Evolutionary conservation across 2,329 filamentous ascomycete species (phyloP).

Genomic region (Arthrobotrys sphaeroides): DNA sequence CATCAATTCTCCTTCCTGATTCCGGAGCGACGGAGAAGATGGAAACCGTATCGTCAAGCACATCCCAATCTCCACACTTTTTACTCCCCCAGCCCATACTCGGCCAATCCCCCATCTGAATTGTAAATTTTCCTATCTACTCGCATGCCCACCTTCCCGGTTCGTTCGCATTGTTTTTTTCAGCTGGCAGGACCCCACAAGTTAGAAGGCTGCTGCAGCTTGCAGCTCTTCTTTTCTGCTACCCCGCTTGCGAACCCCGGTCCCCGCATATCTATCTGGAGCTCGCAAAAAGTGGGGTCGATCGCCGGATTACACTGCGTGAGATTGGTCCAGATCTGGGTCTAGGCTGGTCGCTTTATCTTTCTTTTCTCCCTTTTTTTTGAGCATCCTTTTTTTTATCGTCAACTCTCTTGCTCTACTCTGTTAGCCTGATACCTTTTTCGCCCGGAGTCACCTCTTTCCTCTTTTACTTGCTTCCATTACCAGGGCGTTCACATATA

Average conservation of each 20-base stretch:
- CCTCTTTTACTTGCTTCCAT: conserved; percentile 11
- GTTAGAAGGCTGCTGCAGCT: background rate
- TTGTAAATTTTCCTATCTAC: background rate
- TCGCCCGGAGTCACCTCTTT: no score
- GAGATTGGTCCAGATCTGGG: conserved; percentile 49
- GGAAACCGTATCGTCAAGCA: background rate
- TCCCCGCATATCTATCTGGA: conserved; percentile 21
- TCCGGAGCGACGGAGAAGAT: background rate
- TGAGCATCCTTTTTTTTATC: background rate
- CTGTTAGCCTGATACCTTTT: background rate
- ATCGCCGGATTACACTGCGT: conserved; percentile 12
- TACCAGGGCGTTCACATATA: background rate
- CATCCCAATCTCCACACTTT: conserved; percentile 26
- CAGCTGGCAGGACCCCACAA: background rate
- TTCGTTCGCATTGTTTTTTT: conserved; percentile 4
- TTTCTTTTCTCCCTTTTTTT: background rate
- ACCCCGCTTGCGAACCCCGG: conserved; percentile 32
- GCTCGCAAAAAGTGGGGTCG: conserved; percentile 24
- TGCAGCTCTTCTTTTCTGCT: background rate
- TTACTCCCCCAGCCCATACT: background rate
- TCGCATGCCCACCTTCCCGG: conserved; percentile 32
- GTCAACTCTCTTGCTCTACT: conserved; percentile 12
- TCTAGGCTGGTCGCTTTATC: conserved; percentile 23
- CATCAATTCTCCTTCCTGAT: background rate
- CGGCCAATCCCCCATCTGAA: background rate